Conservation (phyloP, 306 rosid species). For the Dalbergia oliveri region DNA sequence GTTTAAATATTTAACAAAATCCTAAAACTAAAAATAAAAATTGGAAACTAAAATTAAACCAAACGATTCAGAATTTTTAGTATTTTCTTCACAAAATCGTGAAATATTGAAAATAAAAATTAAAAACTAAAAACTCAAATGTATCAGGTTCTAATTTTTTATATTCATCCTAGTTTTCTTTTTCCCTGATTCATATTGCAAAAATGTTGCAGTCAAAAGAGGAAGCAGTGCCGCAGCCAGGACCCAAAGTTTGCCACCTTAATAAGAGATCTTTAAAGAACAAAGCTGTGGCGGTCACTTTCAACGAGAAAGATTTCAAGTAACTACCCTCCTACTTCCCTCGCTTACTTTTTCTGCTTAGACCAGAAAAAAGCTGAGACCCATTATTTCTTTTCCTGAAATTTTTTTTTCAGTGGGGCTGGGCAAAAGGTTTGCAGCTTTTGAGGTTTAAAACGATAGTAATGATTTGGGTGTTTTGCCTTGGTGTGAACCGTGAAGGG, state of each 20-base stretch:
- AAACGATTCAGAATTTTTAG: no score
- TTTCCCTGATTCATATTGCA: no score
- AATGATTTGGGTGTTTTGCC: neutral
- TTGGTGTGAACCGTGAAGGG: slow-evolving; percentile 41
- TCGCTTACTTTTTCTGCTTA: neutral
- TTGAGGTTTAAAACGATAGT: neutral
- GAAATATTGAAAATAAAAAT: no score
- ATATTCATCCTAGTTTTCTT: no score
- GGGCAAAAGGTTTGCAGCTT: no score
- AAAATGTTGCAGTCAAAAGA: slow-evolving; percentile 14
- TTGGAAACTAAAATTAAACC: no score
- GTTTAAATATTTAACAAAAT: no score
- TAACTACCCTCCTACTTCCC: neutral
- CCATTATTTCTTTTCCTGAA: neutral
- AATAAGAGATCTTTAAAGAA: slow-evolving; percentile 80
- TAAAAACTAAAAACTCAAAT: no score
- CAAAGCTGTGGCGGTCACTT: slow-evolving; percentile 71
- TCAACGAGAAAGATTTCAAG: slow-evolving; percentile 79
- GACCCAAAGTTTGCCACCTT: slow-evolving; percentile 56
- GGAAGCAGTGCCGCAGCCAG: slow-evolving; percentile 31
- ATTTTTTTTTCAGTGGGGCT: neutral
- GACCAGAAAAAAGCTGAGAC: neutral
- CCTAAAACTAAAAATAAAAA: no score
- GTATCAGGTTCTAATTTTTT: no score
- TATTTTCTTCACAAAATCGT: no score